phyloP scores from a whole-genome alignment of 768 basidiomycete genomes.

The Mycena haematopus region DNA sequence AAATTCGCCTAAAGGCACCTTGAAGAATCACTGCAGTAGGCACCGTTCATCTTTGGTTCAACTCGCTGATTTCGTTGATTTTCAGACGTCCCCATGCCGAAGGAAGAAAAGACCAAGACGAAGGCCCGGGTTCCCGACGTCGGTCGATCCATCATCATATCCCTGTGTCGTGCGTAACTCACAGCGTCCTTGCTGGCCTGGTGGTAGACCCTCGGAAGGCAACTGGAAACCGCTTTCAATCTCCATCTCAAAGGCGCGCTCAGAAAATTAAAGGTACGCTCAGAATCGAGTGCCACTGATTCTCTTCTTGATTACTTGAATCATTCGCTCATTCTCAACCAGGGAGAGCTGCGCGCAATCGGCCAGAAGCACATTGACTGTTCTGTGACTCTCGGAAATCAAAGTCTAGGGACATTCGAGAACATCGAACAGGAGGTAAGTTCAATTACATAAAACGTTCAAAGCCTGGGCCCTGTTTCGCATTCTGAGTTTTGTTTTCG shows the following conservation, averaged over 20 bases:
- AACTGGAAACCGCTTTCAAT: neutral
- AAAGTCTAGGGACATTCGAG: neutral
- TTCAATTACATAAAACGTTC: neutral
- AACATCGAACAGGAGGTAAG: neutral
- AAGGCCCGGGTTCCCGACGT: no score
- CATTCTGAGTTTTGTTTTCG: neutral
- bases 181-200: no score
- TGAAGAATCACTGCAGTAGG: no score
- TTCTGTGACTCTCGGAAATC: neutral
- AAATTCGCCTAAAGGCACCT: neutral
- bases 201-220: neutral
- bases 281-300: neutral
- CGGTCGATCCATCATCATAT: no score
- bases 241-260: no score
- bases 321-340: no score
- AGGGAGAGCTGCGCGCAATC: neutral
- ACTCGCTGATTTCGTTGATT: neutral
- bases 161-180: no score
- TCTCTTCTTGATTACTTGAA: neutral
- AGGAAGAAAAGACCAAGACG: no score
- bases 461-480: neutral
- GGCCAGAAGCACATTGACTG: neutral
- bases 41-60: neutral
- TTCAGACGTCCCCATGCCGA: neutral
- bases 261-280: neutral